A percentile compares a stretch with the other conserved stretches of the same genome.
phyloP scores from a whole-genome alignment of 257 asterid genomes.

The Capsicum baccatum region DNA sequence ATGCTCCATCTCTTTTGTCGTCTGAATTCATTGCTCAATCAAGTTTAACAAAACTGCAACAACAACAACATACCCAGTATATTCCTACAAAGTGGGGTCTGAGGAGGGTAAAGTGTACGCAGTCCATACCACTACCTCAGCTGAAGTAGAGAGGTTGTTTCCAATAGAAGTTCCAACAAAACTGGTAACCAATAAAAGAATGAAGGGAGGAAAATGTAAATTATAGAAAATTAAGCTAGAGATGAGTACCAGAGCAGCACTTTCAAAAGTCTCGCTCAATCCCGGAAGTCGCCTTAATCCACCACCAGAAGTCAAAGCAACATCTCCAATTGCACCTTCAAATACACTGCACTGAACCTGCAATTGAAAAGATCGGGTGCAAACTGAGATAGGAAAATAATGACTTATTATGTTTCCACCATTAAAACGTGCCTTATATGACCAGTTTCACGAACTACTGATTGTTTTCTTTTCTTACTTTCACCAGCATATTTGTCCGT shows the following conservation, averaged over 20 bases:
- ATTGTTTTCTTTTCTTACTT: neutral
- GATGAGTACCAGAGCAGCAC: conserved; percentile 81
- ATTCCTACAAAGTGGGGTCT: too few relatives aligned
- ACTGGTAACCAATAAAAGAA: neutral
- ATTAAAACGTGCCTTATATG: neutral
- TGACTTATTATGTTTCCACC: neutral
- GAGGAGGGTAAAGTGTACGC: too few relatives aligned
- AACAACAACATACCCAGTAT: neutral
- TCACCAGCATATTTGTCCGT: neutral
- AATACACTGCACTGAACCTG: conserved; percentile 94
- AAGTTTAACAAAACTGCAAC: neutral
- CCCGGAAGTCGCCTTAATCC: conserved; percentile 95
- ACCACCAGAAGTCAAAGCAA: conserved; percentile 86
- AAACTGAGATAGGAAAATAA: conserved; percentile 27
- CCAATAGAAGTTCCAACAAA: neutral
- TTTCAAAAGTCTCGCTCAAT: conserved; percentile 67
- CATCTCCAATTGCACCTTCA: conserved; percentile 90
- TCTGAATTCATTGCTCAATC: neutral
- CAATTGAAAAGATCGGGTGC: conserved; percentile 31
- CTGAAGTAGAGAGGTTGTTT: too few relatives aligned
- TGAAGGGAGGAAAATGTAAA: neutral
- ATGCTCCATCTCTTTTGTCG: neutral
- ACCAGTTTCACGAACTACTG: conserved; percentile 4
- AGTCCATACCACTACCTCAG: too few relatives aligned
- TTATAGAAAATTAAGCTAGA: conserved; percentile 16